These are phyloP conservation scores for Beauveria scarabaeidicola DNA, from an alignment of 2,329 filamentous ascomycete genomes.

Conservation along the genomic window DNA sequence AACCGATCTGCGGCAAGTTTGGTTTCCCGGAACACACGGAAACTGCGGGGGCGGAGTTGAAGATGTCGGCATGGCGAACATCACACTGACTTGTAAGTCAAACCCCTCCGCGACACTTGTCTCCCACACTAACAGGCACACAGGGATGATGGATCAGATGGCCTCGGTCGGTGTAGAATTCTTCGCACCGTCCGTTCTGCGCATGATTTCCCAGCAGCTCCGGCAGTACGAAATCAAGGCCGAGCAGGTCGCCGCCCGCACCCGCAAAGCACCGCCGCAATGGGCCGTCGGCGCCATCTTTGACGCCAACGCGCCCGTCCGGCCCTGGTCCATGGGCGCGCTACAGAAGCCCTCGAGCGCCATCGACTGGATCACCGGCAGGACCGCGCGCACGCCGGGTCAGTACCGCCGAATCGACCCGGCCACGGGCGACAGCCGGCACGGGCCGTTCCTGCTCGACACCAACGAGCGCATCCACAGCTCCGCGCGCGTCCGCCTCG, in stretches of 20 bases:
- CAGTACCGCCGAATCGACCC: conserved; percentile 38
- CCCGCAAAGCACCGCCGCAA: not conserved
- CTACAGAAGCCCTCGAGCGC: conserved; percentile 31
- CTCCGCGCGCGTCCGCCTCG: conserved; percentile 44
- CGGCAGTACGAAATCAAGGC: conserved; percentile 24
- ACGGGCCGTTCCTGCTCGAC: conserved; percentile 34
- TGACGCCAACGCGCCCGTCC: conserved; percentile 36
- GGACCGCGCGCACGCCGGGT: conserved; percentile 37
- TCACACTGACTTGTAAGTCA: conserved; percentile 30
- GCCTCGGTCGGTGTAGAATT: conserved; percentile 44
- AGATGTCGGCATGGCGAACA: conserved; percentile 37
- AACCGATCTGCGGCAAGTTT: conserved; percentile 43
- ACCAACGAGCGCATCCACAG: conserved; percentile 49
- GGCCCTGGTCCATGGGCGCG: conserved; percentile 39
- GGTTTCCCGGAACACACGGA: conserved; percentile 64
- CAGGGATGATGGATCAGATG: conserved; percentile 51
- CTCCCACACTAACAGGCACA: not conserved
- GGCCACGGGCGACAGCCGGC: conserved; percentile 26
- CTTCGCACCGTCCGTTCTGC: conserved; percentile 31
- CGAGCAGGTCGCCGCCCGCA: conserved; percentile 4
- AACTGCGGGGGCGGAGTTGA: conserved; percentile 63
- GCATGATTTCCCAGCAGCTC: conserved; percentile 29
- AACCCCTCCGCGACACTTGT: not conserved
- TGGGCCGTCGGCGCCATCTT: conserved; percentile 44
- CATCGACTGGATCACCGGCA: conserved; percentile 37